Evolutionary conservation across 2,329 filamentous ascomycete species (phyloP), one percentile per base, ranked within the genome.

Genomic region (Exophiala spinifera): DNA sequence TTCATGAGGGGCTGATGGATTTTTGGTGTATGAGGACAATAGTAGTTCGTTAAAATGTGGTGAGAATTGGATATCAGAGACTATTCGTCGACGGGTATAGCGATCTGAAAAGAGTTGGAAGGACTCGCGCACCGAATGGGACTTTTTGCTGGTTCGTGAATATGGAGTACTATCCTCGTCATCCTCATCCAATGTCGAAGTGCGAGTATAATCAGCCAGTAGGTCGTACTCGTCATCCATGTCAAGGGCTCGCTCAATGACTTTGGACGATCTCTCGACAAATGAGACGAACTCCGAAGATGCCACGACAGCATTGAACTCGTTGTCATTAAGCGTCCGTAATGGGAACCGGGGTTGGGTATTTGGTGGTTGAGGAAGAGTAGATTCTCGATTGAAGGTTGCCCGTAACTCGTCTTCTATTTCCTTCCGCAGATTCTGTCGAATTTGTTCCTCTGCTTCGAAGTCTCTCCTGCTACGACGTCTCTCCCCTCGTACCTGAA

Each of bases 21-120:
- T 96, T 74, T 97, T 99, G 52, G 94, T 99, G 72, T 99, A 97
- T 3, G 94, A 89, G 25, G 94, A 91, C 45, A 97, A 83, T 44
- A 99, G 79, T 33, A 99, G 82, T 73, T 99, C 94, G 21, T 89
- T 89, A 66, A 94, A 95, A 77, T 84, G 61, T 15, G 90, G 88
- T 42, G 92, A 97, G 73, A 96, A 99, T 74, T 92, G 89, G 64
- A 99, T 85, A 65, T 91, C 88, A 69, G 89, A 96, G 68, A 99
- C 87, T 88, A 96, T 96, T 61, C 91, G 86, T 76, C 96, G 96
- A 77, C 95, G 95, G 67, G 90, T 95, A 88, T 92, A 96, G 69
- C 91, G 83, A 57, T 95, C 88, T 67, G 96, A 91, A 73, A 89
- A 96, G 72, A 97, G 96, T 66, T 96, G 92, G 33, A 88, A 86